Evolutionary conservation across 768 basidiomycete genomes (phyloP).

Genomic region (Vararia minispora): DNA sequence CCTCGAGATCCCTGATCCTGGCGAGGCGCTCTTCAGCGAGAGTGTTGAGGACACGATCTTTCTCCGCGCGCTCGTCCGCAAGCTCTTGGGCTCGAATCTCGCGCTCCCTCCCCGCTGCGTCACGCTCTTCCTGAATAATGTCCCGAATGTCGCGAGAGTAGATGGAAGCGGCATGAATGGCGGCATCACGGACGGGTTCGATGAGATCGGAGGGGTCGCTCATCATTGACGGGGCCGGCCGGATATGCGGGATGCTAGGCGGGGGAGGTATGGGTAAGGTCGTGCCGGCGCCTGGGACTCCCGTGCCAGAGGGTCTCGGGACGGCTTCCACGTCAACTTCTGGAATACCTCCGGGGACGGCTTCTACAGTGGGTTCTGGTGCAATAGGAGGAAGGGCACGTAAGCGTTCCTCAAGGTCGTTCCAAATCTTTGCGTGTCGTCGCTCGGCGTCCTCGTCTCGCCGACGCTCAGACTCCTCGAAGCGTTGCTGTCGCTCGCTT

Average conservation of each 20-base stretch:
- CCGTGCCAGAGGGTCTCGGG: no score
- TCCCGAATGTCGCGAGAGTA: slow-evolving; percentile 50
- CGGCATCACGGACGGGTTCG: slow-evolving; percentile 29
- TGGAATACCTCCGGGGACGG: no score
- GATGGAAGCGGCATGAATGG: slow-evolving; percentile 42
- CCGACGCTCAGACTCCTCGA: slow-evolving; percentile 43
- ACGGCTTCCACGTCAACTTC: no score
- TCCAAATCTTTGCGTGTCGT: slow-evolving; percentile 36
- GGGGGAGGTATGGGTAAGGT: no score
- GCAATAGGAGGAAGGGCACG: no score
- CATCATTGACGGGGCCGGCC: no score
- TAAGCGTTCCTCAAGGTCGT: no score
- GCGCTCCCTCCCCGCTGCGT: slow-evolving; percentile 11
- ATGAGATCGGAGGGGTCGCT: no score
- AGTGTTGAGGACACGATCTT: slow-evolving; percentile 6
- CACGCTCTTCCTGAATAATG: slow-evolving; percentile 14
- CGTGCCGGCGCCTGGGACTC: no score
- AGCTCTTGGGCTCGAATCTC: slow-evolving; percentile 13
- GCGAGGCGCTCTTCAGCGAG: slow-evolving; percentile 39
- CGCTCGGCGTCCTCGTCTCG: no score
- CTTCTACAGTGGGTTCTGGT: no score
- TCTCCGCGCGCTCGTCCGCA: slow-evolving; percentile 7
- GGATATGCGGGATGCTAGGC: no score
- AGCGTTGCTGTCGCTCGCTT: slow-evolving; percentile 35
- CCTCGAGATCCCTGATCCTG: slow-evolving; percentile 50